Conservation (phyloP, 1,139 yeast species). For the Geotrichum aggregatum region DNA sequence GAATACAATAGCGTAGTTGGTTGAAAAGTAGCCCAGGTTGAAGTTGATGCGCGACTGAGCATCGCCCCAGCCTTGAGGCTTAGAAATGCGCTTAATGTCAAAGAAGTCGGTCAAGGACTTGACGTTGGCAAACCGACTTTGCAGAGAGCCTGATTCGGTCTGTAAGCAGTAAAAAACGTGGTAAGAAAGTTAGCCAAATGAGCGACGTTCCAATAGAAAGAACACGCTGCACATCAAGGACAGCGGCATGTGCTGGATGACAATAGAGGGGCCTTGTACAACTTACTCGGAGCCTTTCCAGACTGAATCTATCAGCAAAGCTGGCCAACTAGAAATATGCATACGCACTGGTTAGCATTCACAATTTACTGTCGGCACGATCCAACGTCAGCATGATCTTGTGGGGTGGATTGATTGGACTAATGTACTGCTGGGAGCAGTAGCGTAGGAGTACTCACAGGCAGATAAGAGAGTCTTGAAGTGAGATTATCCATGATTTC, state of each 20-base stretch:
- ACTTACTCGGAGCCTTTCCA: conserved; percentile 21
- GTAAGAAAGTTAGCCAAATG: background rate
- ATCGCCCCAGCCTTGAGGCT: conserved; percentile 87
- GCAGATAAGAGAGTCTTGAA: conserved; percentile 14
- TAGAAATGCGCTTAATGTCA: conserved; percentile 81
- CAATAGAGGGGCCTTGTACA: background rate
- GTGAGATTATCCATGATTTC: conserved; percentile 13
- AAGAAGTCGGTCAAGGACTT: conserved; percentile 92
- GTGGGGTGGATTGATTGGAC: no score
- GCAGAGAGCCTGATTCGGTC: conserved; percentile 40
- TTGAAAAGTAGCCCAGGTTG: conserved; percentile 82
- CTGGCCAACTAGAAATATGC: conserved; percentile 7
- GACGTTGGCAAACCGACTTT: conserved; percentile 63
- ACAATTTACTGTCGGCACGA: no score
- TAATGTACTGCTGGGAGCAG: no score
- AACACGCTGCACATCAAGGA: conserved; percentile 37
- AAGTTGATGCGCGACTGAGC: conserved; percentile 81
- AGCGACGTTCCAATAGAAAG: no score
- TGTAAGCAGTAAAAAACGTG: no score
- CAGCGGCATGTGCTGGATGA: background rate
- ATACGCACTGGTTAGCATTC: no score
- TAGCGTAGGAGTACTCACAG: conserved; percentile 4
- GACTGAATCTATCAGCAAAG: conserved; percentile 13
- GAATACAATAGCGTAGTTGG: conserved; percentile 78
- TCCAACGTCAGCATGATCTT: background rate